Base-by-base conservation (phyloP, 202 grass and related monocot genomes). In the Schoenoplectus triqueter region DNA sequence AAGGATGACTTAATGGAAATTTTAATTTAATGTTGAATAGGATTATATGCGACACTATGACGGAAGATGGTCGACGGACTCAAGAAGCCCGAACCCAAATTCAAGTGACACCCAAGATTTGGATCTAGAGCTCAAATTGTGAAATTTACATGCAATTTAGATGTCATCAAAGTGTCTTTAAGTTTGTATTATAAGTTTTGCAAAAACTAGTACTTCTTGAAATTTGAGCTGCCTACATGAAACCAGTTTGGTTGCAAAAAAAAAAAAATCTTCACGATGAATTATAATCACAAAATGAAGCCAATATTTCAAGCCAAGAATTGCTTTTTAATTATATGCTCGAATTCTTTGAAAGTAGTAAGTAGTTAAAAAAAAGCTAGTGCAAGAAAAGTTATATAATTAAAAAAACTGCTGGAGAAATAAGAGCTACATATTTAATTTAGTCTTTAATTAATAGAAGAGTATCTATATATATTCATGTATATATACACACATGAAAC, bases 71-170 rank as follows among this genome's bases (percentile, higher is more conserved):
- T 83, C 81, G 31, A 57, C 49, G 18, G 50, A 70, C 66, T 69
- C 64, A 44, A 47, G 10, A 66, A 71, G 64, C 49, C 64, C 41
- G 14, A 84, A 84, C 47, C 71, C 81, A 6, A 51, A 71, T 49
- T 84, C 81, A 41, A 84, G 81, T 7, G 50, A 57, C 10, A 84
- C 81, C 2, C 81, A 84, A 56, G 81, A 84, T 71, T 59, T 84
- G 21, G 81, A 84, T 84, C 81, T 84, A 84, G 81, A 84, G 7
- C 81, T 84, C 19, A 84, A 71, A 57, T 84, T 84, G 65, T 84
- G 65, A 84, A 66, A 6, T 22, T 51, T 48, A 6, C 31, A 31
- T 69, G 66, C 66, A 82, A 82, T 66, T 69, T 55, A 52, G 64
- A 82, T 82, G 62, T 64, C 41, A 48, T 71, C 61, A 66, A 54